phyloP scores from a whole-genome alignment of 768 basidiomycete species.

The Tephrocybe sp. region DNA sequence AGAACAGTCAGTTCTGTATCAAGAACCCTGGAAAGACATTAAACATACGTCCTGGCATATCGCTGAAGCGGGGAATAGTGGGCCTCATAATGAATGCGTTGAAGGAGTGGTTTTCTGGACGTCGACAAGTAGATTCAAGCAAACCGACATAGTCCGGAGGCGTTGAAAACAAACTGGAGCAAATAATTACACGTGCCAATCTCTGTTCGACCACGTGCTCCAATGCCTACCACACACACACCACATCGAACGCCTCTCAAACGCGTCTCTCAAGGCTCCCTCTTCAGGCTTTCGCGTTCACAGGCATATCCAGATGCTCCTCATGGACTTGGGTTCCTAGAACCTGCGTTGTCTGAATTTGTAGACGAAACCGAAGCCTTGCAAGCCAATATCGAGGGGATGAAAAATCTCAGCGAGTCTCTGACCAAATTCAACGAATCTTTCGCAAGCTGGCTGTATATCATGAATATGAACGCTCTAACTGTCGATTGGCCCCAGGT shows the following conservation, averaged over 20 bases:
- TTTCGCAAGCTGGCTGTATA: conserved; percentile 89
- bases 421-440: conserved; percentile 88
- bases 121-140: conserved; percentile 10
- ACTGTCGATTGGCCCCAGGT: conserved; percentile 94
- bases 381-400: conserved; percentile 68
- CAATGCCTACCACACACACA: conserved; percentile 31
- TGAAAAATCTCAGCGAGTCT: conserved; percentile 70
- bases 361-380: conserved; percentile 85
- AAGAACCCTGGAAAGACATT: background rate
- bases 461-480: conserved; percentile 92
- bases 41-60: conserved; percentile 82
- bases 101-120: conserved; percentile 15
- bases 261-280: conserved; percentile 88
- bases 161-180: conserved; percentile 15
- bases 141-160: conserved; percentile 20
- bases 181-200: conserved; percentile 25
- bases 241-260: conserved; percentile 80
- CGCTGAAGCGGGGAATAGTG: conserved; percentile 55
- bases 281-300: conserved; percentile 82
- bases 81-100: conserved; percentile 53
- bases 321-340: conserved; percentile 81
- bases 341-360: conserved; percentile 81
- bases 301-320: conserved; percentile 71
- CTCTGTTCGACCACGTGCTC: conserved; percentile 12
- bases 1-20: background rate